Evolutionary conservation across 352 stramenopile genomes (phyloP).

Genomic region (Phytophthora idaei): DNA sequence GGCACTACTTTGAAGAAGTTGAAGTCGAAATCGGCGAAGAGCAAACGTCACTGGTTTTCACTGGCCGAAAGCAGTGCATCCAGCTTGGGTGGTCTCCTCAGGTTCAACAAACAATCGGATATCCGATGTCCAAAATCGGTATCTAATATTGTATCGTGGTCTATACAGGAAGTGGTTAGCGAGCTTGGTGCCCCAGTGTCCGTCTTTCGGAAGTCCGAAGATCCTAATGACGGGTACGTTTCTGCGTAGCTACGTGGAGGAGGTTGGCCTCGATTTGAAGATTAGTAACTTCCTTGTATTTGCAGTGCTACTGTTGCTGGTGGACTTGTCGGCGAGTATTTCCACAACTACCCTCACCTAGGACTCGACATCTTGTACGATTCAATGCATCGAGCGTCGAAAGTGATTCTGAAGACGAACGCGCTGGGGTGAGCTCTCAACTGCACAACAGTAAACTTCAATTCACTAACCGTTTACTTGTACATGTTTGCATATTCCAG

Average conservation of each 20-base stretch:
- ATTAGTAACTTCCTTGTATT: background rate
- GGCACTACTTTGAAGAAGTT: conserved; percentile 80
- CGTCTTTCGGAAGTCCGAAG: conserved; percentile 78
- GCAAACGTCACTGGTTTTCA: conserved; percentile 57
- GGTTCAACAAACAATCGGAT: conserved; percentile 33
- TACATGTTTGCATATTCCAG: conserved; percentile 26
- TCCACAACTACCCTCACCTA: conserved; percentile 87
- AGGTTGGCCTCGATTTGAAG: no score
- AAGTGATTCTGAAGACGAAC: conserved; percentile 86
- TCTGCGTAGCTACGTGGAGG: background rate
- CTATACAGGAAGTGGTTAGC: conserved; percentile 71
- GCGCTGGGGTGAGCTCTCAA: conserved; percentile 54
- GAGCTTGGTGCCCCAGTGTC: conserved; percentile 76
- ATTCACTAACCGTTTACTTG: background rate
- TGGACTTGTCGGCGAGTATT: conserved; percentile 72
- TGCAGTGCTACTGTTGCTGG: conserved; percentile 54
- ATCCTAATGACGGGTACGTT: conserved; percentile 67
- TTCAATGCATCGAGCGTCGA: conserved; percentile 67
- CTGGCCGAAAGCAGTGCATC: conserved; percentile 66
- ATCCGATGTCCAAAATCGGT: background rate
- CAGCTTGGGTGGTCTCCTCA: conserved; percentile 82
- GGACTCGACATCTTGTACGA: conserved; percentile 83
- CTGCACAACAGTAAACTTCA: background rate
- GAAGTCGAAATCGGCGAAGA: conserved; percentile 53
- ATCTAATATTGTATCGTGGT: background rate